Base-by-base conservation (phyloP, 352 stramenopile genomes). In the Globisporangium parvum region DNA sequence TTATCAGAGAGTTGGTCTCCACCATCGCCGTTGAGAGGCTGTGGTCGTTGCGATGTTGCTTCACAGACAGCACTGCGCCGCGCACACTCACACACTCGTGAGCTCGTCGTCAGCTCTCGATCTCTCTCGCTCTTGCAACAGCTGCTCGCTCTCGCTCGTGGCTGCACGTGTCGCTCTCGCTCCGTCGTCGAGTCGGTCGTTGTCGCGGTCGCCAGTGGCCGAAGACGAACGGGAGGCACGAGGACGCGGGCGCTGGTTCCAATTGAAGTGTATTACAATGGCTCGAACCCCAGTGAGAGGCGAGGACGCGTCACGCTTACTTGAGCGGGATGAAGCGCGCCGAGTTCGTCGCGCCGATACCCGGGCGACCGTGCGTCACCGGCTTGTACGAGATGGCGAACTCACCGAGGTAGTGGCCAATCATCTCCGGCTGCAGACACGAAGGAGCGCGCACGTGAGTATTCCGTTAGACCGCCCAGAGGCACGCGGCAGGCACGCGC, bases 311-410 rank as follows among this genome's bases (percentile, higher is more conserved):
- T 17, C 35, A 8, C 47, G 45, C 51, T 59, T 98, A 98, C 75
- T 99, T 98, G 74, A 99, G 96, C 70, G 97, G 97, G 77, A 99
- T 99, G 88, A 99, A 99, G 77, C 97, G 92, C 57, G 89, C 95
- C 75, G 93, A 91, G 80, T 98, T 97, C 54, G 96, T 98, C 51
- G 96, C 96, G 58, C 95, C 97, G 66, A 99, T 98, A 96, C 97
- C 97, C 66, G 97, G 97, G 80, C 97, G 95, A 84, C 97, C 96
- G 85, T 99, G 96, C 70, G 94, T 90, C 49, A 99, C 96, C 54
- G 96, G 96, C 88, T 98, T 98, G 80, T 93, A 95, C 37, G 97
- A 98, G 83, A 99, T 99, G 67, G 96, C 97, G 72, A 99, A 99
- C 80, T 99, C 97, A 81, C 94, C 97, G 47, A 99, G 89, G 85